A percentile compares a stretch with the other conserved stretches of the same genome.
These are phyloP conservation scores for Leonotis leonurus DNA, from an alignment of 257 asterid genomes.

Conservation along the genomic window DNA sequence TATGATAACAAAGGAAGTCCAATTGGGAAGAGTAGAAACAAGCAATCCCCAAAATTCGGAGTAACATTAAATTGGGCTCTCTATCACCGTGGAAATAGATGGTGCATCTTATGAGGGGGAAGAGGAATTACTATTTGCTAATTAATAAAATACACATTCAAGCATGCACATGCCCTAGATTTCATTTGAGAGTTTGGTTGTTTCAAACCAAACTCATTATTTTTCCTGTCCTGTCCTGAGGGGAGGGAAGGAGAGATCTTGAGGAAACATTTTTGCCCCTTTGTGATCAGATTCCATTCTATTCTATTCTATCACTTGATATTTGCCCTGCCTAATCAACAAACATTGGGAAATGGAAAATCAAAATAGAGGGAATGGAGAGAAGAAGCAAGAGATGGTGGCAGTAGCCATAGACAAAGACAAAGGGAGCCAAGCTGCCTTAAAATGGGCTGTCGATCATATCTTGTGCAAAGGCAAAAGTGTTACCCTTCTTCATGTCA, in stretches of 20 bases:
- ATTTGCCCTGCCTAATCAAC: too few relatives aligned
- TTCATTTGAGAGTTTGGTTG: background rate
- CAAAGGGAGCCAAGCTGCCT: constrained; percentile 85
- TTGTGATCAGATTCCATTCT: background rate
- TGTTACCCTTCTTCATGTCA: constrained; percentile 76
- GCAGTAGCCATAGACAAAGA: constrained; percentile 85
- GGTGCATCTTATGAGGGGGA: constrained; percentile 18
- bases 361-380: constrained; percentile 31
- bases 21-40: background rate
- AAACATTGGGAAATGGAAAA: constrained; percentile 22
- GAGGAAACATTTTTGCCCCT: background rate
- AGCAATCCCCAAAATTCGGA: constrained; percentile 9
- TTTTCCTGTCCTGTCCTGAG: background rate
- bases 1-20: background rate
- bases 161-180: background rate
- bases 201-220: background rate
- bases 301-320: too few relatives aligned
- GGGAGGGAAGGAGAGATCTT: background rate
- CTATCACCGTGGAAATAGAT: background rate
- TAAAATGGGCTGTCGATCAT: constrained; percentile 95
- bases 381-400: constrained; percentile 43
- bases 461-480: constrained; percentile 62
- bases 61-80: background rate
- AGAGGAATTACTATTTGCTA: background rate
- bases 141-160: background rate